Evolutionary conservation across 805 yeast genomes (phyloP).

Genomic region (Komagataella mondaviorum): DNA sequence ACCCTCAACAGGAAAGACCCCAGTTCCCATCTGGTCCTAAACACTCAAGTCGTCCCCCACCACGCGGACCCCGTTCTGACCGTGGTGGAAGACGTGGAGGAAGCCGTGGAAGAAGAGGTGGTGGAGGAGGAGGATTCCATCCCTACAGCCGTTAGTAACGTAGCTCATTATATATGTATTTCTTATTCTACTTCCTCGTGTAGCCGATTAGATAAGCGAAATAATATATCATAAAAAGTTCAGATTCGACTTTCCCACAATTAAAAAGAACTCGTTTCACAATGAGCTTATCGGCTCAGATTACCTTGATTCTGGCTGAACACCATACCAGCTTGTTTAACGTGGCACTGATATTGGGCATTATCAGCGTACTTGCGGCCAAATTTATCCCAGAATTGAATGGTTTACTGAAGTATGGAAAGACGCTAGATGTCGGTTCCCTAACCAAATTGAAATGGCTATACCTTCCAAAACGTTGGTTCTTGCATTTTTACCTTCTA

Average conservation of each 20-base stretch:
- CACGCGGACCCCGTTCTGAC: slow-evolving; percentile 4
- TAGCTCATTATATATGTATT: background rate
- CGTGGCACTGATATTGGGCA: slow-evolving; percentile 1
- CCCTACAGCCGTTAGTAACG: slow-evolving; percentile 11
- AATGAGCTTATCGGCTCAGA: background rate
- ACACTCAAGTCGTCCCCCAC: background rate
- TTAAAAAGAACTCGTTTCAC: background rate
- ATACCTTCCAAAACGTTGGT: slow-evolving; percentile 52
- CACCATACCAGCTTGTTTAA: background rate
- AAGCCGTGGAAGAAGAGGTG: slow-evolving; percentile 1
- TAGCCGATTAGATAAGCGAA: background rate
- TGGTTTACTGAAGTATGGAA: slow-evolving; percentile 30
- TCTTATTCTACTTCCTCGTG: background rate
- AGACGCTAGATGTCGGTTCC: slow-evolving; percentile 15
- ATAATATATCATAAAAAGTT: too few relatives aligned
- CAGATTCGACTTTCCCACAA: background rate
- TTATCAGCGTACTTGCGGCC: slow-evolving; percentile 1
- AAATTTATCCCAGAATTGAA: slow-evolving; percentile 12
- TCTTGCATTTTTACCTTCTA: slow-evolving; percentile 46
- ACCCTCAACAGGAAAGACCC: slow-evolving; percentile 18
- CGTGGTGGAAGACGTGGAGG: slow-evolving; percentile 5
- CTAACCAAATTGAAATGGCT: background rate
- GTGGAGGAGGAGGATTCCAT: slow-evolving; percentile 15
- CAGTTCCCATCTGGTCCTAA: slow-evolving; percentile 21
- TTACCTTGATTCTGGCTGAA: background rate